Evolutionary conservation across 2,329 filamentous ascomycete genomes (phyloP).

Genomic region (Talaromyces rugulosus): DNA sequence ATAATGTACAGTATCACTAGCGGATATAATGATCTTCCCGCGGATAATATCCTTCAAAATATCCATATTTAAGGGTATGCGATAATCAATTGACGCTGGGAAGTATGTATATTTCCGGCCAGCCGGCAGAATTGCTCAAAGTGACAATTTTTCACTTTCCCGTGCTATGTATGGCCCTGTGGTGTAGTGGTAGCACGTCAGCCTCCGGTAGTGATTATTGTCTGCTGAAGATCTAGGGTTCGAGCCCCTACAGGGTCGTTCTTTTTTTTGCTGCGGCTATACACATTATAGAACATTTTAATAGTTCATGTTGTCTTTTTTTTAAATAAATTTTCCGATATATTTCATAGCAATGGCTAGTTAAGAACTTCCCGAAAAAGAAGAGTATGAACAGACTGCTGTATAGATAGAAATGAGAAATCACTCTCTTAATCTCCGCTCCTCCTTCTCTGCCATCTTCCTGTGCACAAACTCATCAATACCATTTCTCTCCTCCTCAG

Average conservation of each 20-base stretch:
- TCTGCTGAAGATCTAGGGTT: not conserved
- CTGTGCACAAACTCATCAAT: constrained; percentile 17
- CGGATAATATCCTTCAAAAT: too few species aligned
- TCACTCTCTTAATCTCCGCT: not conserved
- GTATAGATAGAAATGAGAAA: too few species aligned
- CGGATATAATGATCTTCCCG: too few species aligned
- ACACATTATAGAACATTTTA: not conserved
- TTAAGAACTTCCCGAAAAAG: too few species aligned
- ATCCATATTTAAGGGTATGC: too few species aligned
- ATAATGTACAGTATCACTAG: too few species aligned
- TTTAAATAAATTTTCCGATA: too few species aligned
- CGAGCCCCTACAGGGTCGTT: not conserved
- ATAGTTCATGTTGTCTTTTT: too few species aligned
- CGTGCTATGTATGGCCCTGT: not conserved
- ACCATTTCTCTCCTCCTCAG: constrained; percentile 13
- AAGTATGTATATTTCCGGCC: not conserved
- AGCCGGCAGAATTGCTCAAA: not conserved
- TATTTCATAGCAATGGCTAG: too few species aligned
- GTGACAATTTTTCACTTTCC: not conserved
- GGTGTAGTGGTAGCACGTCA: not conserved
- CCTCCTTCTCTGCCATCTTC: constrained; percentile 12
- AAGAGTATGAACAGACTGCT: too few species aligned
- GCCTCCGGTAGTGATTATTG: not conserved
- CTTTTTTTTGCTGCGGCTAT: not conserved
- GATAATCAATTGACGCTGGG: too few species aligned